Evolutionary conservation across 2,329 filamentous ascomycete genomes (phyloP).

Genomic region (Metarhizium anisopliae): DNA sequence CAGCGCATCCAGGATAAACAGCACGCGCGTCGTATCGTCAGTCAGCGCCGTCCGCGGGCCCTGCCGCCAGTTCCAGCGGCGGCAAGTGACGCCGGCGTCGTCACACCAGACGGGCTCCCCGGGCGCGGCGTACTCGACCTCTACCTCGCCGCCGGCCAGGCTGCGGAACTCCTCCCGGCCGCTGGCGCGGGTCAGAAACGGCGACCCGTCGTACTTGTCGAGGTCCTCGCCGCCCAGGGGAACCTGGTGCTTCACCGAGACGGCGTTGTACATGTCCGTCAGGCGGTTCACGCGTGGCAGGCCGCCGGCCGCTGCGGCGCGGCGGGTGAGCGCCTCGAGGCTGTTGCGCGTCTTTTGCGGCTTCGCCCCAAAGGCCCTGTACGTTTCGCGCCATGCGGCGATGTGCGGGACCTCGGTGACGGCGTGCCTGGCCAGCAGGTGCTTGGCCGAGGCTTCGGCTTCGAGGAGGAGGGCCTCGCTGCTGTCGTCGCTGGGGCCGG

Average conservation of each 20-base stretch:
- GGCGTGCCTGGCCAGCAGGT: constrained; percentile 3
- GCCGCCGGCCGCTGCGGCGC: no score
- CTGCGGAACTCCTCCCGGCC: constrained; percentile 4
- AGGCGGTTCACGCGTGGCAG: no score
- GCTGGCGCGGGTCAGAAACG: constrained; percentile 7
- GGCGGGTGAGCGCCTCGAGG: no score
- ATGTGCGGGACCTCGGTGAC: no score
- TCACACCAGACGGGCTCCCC: constrained; percentile 13
- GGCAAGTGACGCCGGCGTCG: constrained; percentile 10
- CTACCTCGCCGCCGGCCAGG: background rate
- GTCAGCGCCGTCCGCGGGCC: constrained; percentile 10
- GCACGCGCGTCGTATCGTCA: constrained; percentile 1
- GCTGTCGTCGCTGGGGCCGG: constrained; percentile 8
- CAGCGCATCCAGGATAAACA: background rate
- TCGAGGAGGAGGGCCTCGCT: constrained; percentile 10
- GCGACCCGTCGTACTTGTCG: constrained; percentile 10
- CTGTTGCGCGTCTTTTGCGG: no score
- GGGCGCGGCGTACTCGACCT: constrained; percentile 4
- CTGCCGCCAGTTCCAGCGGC: constrained; percentile 14
- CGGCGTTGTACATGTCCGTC: no score
- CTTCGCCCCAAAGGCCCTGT: no score
- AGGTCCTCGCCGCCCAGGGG: no score
- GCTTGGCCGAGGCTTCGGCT: constrained; percentile 12
- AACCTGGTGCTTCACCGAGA: no score
- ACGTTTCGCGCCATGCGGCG: no score